Evolutionary conservation across 2,329 filamentous ascomycete genomes (phyloP), one percentile per base, ranked within the genome.

Genomic region (Ceratocystis cubensis): DNA sequence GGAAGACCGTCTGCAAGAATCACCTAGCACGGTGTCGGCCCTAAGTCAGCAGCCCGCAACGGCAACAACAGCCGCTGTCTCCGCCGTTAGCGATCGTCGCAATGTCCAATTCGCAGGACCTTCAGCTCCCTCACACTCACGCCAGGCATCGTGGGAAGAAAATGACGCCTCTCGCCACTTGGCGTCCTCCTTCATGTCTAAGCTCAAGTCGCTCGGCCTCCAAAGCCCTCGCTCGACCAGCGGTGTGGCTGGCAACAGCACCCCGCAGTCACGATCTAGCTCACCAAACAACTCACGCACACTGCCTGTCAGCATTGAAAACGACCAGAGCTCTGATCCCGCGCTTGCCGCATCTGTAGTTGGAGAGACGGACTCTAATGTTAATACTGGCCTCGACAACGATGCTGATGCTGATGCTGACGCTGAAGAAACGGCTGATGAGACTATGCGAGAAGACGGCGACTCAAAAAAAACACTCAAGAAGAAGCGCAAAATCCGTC

Each of bases 391-490:
- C 22, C 30, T 59, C 69, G 85, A 84, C 22, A 41, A 41, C 37
- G 37, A 41, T 41, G 89, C 85, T 73, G 89, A 92, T 74, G 84
- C 80, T 15, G 87, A 88, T 72, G 86, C 88, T 0, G 90, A 94
- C 74, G 89, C 87, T 1, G 92, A 96, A 73, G 90, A 94, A 73
- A 96, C 91, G 57, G 89, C 86, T 0, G 90, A 91, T 64, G 92
- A 68, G 50, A 64, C 64, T 6, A 57, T 62, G 13, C 64, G 62
- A 10, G 50, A 96, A 73, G 81, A 81, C n/a, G 77, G 76, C 15
- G 78, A 79, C 64, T 72, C 75, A 33, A 71, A 75, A 1, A 82
- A 81, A 69, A 79, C 82, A 69, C 78, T 79, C 41, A 88, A 83
- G 75, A 86, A 82, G 74, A 86, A 85, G 74, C 82, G 84, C 70